Percentiles rank a stretch among this genome's conserved stretches.
phyloP scores from a whole-genome alignment of 495 filamentous ascomycete genomes.

The Gamarada debralockiae region DNA sequence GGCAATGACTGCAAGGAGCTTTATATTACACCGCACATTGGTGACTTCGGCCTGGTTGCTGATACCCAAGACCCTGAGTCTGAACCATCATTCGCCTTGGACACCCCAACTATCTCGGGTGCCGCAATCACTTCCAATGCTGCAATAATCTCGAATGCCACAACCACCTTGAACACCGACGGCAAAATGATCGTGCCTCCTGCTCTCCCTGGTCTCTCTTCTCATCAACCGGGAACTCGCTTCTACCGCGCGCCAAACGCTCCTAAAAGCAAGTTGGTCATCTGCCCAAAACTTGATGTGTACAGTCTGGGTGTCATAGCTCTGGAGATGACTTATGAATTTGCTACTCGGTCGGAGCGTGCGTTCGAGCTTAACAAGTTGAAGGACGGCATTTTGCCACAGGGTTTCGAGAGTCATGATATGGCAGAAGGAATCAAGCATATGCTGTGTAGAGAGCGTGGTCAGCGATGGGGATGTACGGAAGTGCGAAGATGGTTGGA shows the following conservation, averaged over 20 bases:
- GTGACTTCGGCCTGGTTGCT: conserved; percentile 27
- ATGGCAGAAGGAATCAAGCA: conserved; percentile 7
- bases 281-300: conserved; percentile 33
- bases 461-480: conserved; percentile 9
- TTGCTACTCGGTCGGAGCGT: conserved; percentile 25
- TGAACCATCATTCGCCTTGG: background rate
- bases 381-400: background rate
- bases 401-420: background rate
- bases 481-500: conserved; percentile 2
- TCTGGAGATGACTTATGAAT: conserved; percentile 33
- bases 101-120: conserved; percentile 6
- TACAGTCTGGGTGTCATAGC: conserved; percentile 36
- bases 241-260: conserved; percentile 29
- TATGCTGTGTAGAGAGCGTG: background rate
- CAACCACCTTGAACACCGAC: too few species aligned
- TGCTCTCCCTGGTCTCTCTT: background rate
- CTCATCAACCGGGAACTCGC: conserved; percentile 30
- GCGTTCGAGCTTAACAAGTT: conserved; percentile 1
- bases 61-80: conserved; percentile 6
- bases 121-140: conserved; percentile 8
- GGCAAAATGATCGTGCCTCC: too few species aligned
- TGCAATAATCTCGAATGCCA: too few species aligned
- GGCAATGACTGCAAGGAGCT: background rate
- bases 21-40: conserved; percentile 23
- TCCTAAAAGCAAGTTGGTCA: conserved; percentile 4